phyloP scores from a whole-genome alignment of 2,329 filamentous ascomycete species.

The Scedosporium dehoogii region DNA sequence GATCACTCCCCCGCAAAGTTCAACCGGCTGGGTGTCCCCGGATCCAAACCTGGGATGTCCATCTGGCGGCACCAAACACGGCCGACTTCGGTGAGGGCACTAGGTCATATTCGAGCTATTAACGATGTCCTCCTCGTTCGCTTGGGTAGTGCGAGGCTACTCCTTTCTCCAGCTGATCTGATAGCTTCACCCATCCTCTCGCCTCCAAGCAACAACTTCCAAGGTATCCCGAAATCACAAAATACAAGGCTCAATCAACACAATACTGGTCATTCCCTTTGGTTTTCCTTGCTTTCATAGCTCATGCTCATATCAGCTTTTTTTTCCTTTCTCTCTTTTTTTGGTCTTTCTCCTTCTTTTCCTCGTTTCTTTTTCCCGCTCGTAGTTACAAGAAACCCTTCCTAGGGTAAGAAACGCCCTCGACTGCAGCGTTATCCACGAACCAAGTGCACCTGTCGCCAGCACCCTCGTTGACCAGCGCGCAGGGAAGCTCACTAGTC shows the following conservation, averaged over 20 bases:
- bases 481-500: slow-evolving; percentile 71
- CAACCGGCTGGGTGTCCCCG: too few relatives aligned
- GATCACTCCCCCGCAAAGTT: too few relatives aligned
- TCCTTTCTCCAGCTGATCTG: too few relatives aligned
- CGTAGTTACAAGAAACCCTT: slow-evolving; percentile 47
- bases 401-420: slow-evolving; percentile 74
- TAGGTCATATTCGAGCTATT: too few relatives aligned
- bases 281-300: neutral
- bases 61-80: too few relatives aligned
- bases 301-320: neutral
- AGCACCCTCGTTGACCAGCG: slow-evolving; percentile 73
- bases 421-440: slow-evolving; percentile 74
- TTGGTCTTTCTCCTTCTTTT: neutral
- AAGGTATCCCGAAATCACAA: neutral
- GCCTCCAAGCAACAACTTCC: neutral
- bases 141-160: too few relatives aligned
- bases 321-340: neutral
- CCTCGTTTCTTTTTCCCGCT: neutral
- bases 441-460: slow-evolving; percentile 94
- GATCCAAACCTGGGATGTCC: too few relatives aligned
- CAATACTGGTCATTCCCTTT: neutral
- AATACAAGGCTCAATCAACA: neutral
- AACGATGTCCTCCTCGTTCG: too few relatives aligned
- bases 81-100: too few relatives aligned
- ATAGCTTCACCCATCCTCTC: neutral